Evolutionary conservation across 2,329 filamentous ascomycete genomes (phyloP).

Genomic region (Alternaria arborescens): DNA sequence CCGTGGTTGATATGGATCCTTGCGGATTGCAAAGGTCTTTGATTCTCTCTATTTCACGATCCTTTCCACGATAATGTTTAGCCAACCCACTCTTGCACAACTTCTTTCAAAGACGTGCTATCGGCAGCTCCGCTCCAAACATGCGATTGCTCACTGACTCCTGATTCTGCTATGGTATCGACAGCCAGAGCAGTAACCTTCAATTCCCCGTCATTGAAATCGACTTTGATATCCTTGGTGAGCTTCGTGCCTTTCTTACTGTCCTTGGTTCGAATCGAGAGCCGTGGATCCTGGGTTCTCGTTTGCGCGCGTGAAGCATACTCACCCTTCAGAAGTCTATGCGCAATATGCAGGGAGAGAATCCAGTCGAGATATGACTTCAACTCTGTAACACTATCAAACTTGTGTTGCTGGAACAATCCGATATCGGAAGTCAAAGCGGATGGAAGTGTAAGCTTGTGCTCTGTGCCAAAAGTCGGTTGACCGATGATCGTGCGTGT

Average conservation of each 20-base stretch:
- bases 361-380: constrained; percentile 46
- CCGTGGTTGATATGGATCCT: neutral
- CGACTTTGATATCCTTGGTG: constrained; percentile 34
- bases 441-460: constrained; percentile 43
- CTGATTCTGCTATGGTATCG: constrained; percentile 11
- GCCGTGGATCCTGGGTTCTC: constrained; percentile 31
- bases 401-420: constrained; percentile 40
- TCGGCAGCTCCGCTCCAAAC: constrained; percentile 35
- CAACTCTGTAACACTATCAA: constrained; percentile 38
- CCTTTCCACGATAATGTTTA: neutral
- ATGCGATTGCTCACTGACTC: constrained; percentile 25
- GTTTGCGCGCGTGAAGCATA: constrained; percentile 28
- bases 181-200: constrained; percentile 19
- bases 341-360: constrained; percentile 43
- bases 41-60: neutral
- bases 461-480: constrained; percentile 48
- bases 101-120: constrained; percentile 28
- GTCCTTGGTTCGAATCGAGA: constrained; percentile 34
- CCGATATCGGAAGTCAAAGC: constrained; percentile 40
- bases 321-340: constrained; percentile 38
- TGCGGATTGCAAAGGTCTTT: neutral
- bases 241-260: constrained; percentile 27
- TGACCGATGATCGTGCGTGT: constrained; percentile 46
- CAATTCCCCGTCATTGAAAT: constrained; percentile 30
- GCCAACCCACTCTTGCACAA: constrained; percentile 38